Conservation (phyloP, 768 basidiomycete genomes). For the Mycena chlorophos region DNA sequence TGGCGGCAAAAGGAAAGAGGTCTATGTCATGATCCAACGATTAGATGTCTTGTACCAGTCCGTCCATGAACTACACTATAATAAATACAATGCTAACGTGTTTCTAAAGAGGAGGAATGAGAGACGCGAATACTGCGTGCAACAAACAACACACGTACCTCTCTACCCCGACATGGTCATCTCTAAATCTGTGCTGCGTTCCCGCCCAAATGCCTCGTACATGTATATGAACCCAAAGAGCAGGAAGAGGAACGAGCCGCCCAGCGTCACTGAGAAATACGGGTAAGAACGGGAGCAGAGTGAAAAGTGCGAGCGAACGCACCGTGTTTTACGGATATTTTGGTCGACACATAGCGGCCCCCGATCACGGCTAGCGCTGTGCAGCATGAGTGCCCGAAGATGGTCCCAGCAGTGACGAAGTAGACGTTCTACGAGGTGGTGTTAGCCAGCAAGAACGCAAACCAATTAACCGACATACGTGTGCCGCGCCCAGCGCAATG, state of each 20-base stretch:
- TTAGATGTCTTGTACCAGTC: neutral
- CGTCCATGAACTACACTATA: neutral
- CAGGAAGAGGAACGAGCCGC: constrained; percentile 67
- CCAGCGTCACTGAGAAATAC: constrained; percentile 54
- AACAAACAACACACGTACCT: neutral
- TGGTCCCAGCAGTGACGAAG: constrained; percentile 85
- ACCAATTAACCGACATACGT: constrained; percentile 56
- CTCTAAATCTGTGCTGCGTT: constrained; percentile 22
- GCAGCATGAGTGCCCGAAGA: constrained; percentile 85
- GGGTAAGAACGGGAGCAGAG: neutral
- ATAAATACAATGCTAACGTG: neutral
- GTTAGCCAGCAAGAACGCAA: neutral
- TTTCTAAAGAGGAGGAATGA: neutral
- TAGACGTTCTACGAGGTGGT: constrained; percentile 72
- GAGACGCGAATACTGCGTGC: neutral
- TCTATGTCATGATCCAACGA: neutral
- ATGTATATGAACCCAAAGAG: constrained; percentile 67
- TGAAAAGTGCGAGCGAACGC: constrained; percentile 30
- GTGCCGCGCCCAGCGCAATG: constrained; percentile 91
- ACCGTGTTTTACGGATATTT: constrained; percentile 96
- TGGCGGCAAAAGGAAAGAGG: neutral
- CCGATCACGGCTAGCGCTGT: constrained; percentile 91
- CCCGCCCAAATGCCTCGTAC: constrained; percentile 43
- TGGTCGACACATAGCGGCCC: constrained; percentile 88
- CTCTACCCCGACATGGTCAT: constrained; percentile 6